phyloP scores from a whole-genome alignment of 306 rosid species.

The Prunus mume region DNA sequence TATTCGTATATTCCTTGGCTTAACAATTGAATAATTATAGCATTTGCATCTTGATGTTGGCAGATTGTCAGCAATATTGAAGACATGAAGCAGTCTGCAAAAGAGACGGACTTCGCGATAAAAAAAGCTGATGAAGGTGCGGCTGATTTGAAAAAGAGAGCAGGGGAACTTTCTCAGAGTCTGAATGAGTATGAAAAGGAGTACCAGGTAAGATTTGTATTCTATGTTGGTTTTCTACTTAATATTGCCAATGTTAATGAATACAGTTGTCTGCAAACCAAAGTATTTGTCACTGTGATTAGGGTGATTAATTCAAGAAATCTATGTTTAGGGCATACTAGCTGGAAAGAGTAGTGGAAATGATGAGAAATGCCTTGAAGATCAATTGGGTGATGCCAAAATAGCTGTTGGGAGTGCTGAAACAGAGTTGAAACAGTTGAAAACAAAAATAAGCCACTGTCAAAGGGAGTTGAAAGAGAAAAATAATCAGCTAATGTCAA shows the following conservation, averaged over 20 bases:
- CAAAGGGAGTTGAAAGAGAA: conserved; percentile 84
- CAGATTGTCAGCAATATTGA: conserved; percentile 70
- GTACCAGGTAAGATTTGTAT: conserved; percentile 60
- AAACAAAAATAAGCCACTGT: conserved; percentile 77
- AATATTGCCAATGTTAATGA: conserved; percentile 7
- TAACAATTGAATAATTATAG: conserved; percentile 4
- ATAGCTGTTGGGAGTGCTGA: conserved; percentile 85
- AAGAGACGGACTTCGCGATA: conserved; percentile 68
- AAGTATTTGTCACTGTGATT: conserved; percentile 7
- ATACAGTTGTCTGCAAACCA: conserved; percentile 9
- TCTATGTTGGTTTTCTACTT: conserved; percentile 3
- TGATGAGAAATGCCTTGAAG: conserved; percentile 93
- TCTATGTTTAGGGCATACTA: conserved; percentile 60
- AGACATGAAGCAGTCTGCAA: conserved; percentile 72
- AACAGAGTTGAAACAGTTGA: conserved; percentile 79
- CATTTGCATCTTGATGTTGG: conserved; percentile 27
- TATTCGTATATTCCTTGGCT: neutral
- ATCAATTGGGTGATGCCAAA: conserved; percentile 88
- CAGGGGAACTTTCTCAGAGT: conserved; percentile 61
- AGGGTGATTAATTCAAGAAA: neutral
- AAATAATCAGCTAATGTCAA: conserved; percentile 62
- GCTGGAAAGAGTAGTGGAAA: conserved; percentile 91
- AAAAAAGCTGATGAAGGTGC: conserved; percentile 89
- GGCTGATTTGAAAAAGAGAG: conserved; percentile 70
- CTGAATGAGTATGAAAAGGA: conserved; percentile 78